Percentiles rank a stretch among this genome's conserved stretches.
These are phyloP conservation scores for Diaporthe capsici DNA, from an alignment of 2,329 filamentous ascomycete species.

Conservation along the genomic window DNA sequence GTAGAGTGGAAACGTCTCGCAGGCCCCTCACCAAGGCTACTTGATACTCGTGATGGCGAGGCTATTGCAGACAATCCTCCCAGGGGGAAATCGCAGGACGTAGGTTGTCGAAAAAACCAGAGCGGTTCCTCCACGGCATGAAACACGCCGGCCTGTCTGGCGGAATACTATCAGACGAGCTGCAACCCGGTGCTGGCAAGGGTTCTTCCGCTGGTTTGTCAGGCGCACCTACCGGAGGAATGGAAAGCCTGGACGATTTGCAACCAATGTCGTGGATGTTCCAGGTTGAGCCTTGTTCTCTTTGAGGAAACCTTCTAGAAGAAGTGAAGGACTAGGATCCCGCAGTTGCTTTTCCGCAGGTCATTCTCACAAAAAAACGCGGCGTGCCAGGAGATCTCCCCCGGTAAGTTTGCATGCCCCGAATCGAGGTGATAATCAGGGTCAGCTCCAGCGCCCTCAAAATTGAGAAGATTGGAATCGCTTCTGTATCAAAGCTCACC, in stretches of 20 bases:
- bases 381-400: background rate
- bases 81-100: background rate
- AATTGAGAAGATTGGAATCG: background rate
- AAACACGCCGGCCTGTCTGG: constrained; percentile 16
- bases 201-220: constrained; percentile 10
- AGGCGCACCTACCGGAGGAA: constrained; percentile 17
- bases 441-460: background rate
- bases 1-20: constrained; percentile 19
- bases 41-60: constrained; percentile 7
- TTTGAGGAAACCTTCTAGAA: constrained; percentile 25
- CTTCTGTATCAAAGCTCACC: background rate
- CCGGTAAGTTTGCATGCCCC: background rate
- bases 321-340: constrained; percentile 23
- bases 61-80: background rate
- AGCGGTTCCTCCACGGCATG: constrained; percentile 12
- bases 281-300: constrained; percentile 15
- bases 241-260: background rate
- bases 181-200: constrained; percentile 5
- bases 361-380: background rate
- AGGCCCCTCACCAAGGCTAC: constrained; percentile 1
- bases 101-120: background rate
- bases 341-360: constrained; percentile 4
- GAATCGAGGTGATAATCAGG: background rate
- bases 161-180: constrained; percentile 6
- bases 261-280: background rate